phyloP scores from a whole-genome alignment of 1,284 basidiomycete species.

The Exobasidium rhododendri region DNA sequence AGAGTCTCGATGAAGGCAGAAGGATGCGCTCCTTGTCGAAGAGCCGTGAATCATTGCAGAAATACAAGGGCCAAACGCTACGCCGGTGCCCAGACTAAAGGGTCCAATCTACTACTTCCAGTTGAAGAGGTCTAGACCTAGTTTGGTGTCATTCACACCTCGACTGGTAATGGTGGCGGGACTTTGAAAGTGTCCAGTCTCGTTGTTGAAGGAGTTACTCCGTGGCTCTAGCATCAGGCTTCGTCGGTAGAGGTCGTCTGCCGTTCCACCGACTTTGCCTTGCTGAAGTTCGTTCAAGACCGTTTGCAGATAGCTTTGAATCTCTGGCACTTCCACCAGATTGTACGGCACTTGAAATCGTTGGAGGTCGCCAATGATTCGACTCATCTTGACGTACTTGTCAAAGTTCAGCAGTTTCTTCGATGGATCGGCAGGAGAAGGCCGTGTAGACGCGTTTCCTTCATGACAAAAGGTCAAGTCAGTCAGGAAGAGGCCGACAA shows the following conservation, averaged over 20 bases:
- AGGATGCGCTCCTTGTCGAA: too few species aligned
- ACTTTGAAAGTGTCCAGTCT: conserved; percentile 4
- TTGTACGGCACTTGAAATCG: conserved; percentile 84
- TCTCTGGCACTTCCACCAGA: conserved; percentile 76
- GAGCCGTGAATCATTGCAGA: too few species aligned
- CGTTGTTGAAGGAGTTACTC: not conserved
- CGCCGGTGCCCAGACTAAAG: too few species aligned
- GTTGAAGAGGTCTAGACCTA: conserved; percentile 43
- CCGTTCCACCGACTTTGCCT: conserved; percentile 31
- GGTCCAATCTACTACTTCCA: too few species aligned
- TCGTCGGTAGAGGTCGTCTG: conserved; percentile 49
- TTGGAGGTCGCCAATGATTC: conserved; percentile 70
- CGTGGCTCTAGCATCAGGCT: conserved; percentile 52
- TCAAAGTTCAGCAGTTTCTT: conserved; percentile 91
- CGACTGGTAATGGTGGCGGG: conserved; percentile 24
- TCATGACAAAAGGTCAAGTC: conserved; percentile 94
- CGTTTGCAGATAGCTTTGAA: conserved; percentile 68
- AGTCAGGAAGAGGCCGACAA: conserved; percentile 74
- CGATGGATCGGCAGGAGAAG: conserved; percentile 67
- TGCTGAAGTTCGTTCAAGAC: conserved; percentile 34
- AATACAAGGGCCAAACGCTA: too few species aligned
- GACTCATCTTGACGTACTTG: conserved; percentile 57
- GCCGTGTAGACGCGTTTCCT: conserved; percentile 81
- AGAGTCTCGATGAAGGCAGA: too few species aligned
- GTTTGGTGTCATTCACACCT: conserved; percentile 19